phyloP scores from a whole-genome alignment of 495 filamentous ascomycete genomes.

The Copromyces sp. region DNA sequence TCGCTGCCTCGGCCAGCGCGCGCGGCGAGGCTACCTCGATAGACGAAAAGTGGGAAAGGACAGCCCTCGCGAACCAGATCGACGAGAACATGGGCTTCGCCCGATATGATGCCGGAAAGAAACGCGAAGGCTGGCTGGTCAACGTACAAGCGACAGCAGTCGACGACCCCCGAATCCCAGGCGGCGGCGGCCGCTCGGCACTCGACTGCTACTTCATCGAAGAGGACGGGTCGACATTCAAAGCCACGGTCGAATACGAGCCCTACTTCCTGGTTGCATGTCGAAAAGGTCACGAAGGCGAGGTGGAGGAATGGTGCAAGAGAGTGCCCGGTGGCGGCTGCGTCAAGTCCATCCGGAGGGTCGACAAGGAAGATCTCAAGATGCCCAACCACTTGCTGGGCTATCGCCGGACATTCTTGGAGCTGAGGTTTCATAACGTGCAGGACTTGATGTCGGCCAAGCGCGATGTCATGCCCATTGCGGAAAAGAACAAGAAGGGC shows the following conservation, averaged over 20 bases:
- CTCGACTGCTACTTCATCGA: constrained; percentile 97
- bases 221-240: constrained; percentile 87
- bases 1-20: constrained; percentile 63
- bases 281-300: constrained; percentile 75
- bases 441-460: constrained; percentile 72
- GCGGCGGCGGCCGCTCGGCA: constrained; percentile 67
- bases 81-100: constrained; percentile 91
- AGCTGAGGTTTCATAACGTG: constrained; percentile 81
- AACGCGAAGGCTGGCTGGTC: constrained; percentile 82
- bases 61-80: constrained; percentile 74
- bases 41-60: constrained; percentile 76
- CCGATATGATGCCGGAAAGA: constrained; percentile 81
- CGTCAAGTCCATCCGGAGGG: constrained; percentile 62
- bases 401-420: constrained; percentile 75
- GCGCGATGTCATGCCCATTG: constrained; percentile 76
- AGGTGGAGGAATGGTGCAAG: constrained; percentile 93
- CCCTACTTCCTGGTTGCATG: constrained; percentile 93
- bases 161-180: constrained; percentile 70
- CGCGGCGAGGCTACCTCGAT: constrained; percentile 74
- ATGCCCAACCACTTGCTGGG: constrained; percentile 96
- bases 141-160: constrained; percentile 87
- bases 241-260: constrained; percentile 91
- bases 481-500: constrained; percentile 91
- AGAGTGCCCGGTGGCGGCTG: constrained; percentile 72
- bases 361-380: constrained; percentile 88